Evolutionary conservation across 805 yeast genomes (phyloP).

Genomic region (Scheffersomyces stipitis): DNA sequence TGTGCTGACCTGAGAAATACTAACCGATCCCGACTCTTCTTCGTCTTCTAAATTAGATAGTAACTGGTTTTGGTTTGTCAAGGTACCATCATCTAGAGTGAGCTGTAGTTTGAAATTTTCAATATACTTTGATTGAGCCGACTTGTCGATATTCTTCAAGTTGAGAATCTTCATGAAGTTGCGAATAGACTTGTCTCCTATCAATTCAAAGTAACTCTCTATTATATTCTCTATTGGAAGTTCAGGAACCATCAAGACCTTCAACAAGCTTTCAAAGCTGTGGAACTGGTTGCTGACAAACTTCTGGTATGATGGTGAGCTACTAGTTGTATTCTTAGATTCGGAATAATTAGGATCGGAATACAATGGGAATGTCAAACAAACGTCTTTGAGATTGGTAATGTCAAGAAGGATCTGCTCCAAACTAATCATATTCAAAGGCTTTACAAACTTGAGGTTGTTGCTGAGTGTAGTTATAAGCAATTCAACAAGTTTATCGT

Average conservation of each 20-base stretch:
- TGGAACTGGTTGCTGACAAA: conserved; percentile 43
- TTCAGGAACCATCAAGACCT: conserved; percentile 60
- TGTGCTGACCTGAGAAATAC: background rate
- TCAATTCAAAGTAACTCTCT: conserved; percentile 60
- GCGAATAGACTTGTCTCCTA: conserved; percentile 60
- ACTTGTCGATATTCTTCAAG: conserved; percentile 53
- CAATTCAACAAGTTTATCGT: conserved; percentile 73
- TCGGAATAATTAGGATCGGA: conserved; percentile 40
- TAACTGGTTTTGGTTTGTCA: conserved; percentile 29
- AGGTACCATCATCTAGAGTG: conserved; percentile 22
- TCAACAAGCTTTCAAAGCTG: conserved; percentile 62
- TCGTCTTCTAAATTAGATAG: conserved; percentile 32
- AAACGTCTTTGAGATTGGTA: conserved; percentile 57
- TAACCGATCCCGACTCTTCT: conserved; percentile 5
- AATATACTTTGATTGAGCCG: conserved; percentile 28
- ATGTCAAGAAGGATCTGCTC: conserved; percentile 82
- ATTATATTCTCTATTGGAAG: conserved; percentile 65
- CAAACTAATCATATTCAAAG: conserved; percentile 51
- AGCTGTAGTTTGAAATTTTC: conserved; percentile 40
- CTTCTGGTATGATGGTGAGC: conserved; percentile 34
- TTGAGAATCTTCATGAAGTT: conserved; percentile 67
- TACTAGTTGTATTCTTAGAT: conserved; percentile 18
- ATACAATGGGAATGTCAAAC: conserved; percentile 44
- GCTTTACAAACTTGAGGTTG: conserved; percentile 61
- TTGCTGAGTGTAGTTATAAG: conserved; percentile 55